These are phyloP conservation scores for Leishmania braziliensis DNA, from an alignment of 208 protist genomes.

Conservation along the genomic window DNA sequence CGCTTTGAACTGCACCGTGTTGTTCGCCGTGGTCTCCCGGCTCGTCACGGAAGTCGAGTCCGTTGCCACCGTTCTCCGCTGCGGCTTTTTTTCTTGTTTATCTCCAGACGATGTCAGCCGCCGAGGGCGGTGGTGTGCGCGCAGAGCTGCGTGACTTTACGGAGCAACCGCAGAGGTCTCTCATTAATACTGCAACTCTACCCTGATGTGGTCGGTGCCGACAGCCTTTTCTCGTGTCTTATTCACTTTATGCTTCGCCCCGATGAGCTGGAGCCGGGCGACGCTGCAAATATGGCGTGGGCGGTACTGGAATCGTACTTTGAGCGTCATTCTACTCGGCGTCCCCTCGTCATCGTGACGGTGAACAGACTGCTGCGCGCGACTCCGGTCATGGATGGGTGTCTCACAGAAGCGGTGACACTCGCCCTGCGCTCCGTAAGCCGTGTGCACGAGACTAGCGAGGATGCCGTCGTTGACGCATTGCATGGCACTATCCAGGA, in stretches of 20 bases:
- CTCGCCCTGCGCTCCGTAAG: slow-evolving; percentile 28
- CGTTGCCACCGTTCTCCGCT: slow-evolving; percentile 34
- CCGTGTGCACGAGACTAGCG: slow-evolving; percentile 29
- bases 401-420: slow-evolving; percentile 22
- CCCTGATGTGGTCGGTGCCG: slow-evolving; percentile 36
- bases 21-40: slow-evolving; percentile 36
- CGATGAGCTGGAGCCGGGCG: neutral
- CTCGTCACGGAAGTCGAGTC: slow-evolving; percentile 38
- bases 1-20: slow-evolving; percentile 20
- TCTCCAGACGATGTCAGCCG: slow-evolving; percentile 18
- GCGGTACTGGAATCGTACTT: slow-evolving; percentile 61
- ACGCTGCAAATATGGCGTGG: slow-evolving; percentile 34
- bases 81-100: slow-evolving; percentile 31
- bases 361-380: slow-evolving; percentile 16
- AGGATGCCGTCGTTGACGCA: slow-evolving; percentile 25
- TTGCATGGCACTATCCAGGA: slow-evolving; percentile 19
- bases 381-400: slow-evolving; percentile 24
- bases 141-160: slow-evolving; percentile 7
- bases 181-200: slow-evolving; percentile 48
- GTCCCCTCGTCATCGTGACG: slow-evolving; percentile 9
- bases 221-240: slow-evolving; percentile 35
- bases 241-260: slow-evolving; percentile 44
- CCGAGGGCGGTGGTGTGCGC: neutral
- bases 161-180: slow-evolving; percentile 51
- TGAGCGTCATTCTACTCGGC: slow-evolving; percentile 36